phyloP scores from a whole-genome alignment of 805 yeast species.

The Nakazawaea wyomingensis region DNA sequence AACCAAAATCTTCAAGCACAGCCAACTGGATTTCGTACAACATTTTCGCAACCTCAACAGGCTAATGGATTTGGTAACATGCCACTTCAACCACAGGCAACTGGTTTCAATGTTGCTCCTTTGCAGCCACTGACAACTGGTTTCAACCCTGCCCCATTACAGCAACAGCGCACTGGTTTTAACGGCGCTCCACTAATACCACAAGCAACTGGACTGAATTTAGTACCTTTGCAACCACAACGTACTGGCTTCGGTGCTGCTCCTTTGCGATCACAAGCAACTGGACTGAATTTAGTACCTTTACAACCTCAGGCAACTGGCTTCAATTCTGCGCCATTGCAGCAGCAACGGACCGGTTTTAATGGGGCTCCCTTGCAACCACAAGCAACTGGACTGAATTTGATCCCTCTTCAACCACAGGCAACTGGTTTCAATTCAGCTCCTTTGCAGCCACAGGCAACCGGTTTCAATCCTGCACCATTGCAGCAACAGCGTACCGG shows the following conservation, averaged over 20 bases:
- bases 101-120: conserved; percentile 33
- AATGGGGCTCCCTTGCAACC: conserved; percentile 23
- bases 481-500: conserved; percentile 54
- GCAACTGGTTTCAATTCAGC: conserved; percentile 16
- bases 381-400: conserved; percentile 25
- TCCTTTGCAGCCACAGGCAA: conserved; percentile 16
- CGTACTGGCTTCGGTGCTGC: conserved; percentile 29
- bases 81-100: conserved; percentile 24
- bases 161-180: conserved; percentile 24
- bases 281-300: conserved; percentile 20
- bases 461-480: conserved; percentile 9
- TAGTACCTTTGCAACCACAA: conserved; percentile 24
- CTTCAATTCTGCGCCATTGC: conserved; percentile 23
- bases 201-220: conserved; percentile 54
- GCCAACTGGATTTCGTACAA: conserved; percentile 19
- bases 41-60: no score
- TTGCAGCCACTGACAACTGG: conserved; percentile 18
- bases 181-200: conserved; percentile 32
- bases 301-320: conserved; percentile 51
- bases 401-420: conserved; percentile 18
- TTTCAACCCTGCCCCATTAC: conserved; percentile 18
- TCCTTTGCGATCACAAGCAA: conserved; percentile 16
- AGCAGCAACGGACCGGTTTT: conserved; percentile 28
- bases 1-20: conserved; percentile 15
- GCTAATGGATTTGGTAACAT: conserved; percentile 17